Conservation (phyloP, 108 stramenopile genomes). For the Epithemia pelagica region DNA sequence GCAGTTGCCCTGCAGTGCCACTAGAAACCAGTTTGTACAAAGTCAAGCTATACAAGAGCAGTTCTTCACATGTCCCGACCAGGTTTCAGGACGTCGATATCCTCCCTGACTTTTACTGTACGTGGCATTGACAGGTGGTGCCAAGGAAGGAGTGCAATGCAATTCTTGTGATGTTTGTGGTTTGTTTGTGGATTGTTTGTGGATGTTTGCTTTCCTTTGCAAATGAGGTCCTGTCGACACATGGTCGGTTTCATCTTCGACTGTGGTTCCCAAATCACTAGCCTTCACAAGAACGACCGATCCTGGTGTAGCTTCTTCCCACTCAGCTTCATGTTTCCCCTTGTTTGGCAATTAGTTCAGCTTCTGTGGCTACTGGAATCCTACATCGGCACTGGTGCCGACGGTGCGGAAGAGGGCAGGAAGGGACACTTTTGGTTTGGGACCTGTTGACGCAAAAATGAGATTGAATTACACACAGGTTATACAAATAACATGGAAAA, state of each 20-base stretch:
- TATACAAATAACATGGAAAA: no score
- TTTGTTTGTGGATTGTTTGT: background rate
- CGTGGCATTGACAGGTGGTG: conserved; percentile 71
- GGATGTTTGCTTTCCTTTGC: conserved; percentile 14
- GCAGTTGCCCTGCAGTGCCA: background rate
- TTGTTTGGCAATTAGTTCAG: conserved; percentile 61
- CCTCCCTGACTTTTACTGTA: conserved; percentile 35
- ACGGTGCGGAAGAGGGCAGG: background rate
- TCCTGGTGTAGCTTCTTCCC: conserved; percentile 79
- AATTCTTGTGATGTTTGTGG: background rate
- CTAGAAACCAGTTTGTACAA: conserved; percentile 37
- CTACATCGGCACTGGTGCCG: conserved; percentile 53
- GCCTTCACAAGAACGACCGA: conserved; percentile 50
- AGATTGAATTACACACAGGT: no score
- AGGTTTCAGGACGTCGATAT: conserved; percentile 39
- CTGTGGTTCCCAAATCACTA: conserved; percentile 38
- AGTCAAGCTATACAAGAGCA: conserved; percentile 60
- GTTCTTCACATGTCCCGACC: conserved; percentile 33
- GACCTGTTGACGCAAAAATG: no score
- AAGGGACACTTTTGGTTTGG: background rate
- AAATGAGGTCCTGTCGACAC: conserved; percentile 11
- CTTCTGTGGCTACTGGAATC: conserved; percentile 54
- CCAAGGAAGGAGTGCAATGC: conserved; percentile 29
- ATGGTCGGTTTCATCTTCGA: conserved; percentile 14
- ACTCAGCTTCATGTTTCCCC: conserved; percentile 68